A percentile compares a stretch with the other conserved stretches of the same genome.
Evolutionary conservation across 2,329 filamentous ascomycete genomes (phyloP).

Genomic region (Trichoderma cornu-damae): DNA sequence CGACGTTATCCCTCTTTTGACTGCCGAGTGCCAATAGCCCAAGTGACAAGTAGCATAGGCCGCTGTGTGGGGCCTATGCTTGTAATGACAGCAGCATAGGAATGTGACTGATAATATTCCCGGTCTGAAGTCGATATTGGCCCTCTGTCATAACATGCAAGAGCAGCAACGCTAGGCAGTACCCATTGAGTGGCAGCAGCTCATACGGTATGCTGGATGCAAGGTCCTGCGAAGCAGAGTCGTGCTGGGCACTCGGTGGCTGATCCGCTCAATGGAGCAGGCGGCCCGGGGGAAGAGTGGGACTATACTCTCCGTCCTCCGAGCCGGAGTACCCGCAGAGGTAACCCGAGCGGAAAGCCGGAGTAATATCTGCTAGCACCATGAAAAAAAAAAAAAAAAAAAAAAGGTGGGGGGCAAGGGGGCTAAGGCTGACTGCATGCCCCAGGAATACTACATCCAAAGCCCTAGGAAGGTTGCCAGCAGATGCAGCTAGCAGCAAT

Average conservation of each 20-base stretch:
- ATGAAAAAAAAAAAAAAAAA: no score
- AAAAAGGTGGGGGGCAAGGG: not conserved
- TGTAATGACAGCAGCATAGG: not conserved
- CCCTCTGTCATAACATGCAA: not conserved
- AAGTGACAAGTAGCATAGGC: conserved; percentile 9
- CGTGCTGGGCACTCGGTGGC: not conserved
- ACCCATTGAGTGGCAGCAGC: not conserved
- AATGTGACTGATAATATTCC: conserved; percentile 6
- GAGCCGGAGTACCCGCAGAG: not conserved
- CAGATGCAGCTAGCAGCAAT: not conserved
- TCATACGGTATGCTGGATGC: not conserved
- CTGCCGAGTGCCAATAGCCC: not conserved
- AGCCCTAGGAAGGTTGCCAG: not conserved
- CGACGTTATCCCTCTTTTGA: conserved; percentile 9
- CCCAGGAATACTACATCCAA: not conserved
- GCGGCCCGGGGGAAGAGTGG: not conserved
- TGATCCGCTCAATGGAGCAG: not conserved
- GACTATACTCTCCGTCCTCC: not conserved
- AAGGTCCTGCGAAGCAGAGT: not conserved
- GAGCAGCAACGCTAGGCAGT: not conserved
- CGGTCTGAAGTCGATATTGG: not conserved
- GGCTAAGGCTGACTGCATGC: not conserved
- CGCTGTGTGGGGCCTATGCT: not conserved
- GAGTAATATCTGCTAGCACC: not conserved
- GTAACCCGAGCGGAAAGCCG: not conserved